Base-by-base conservation (phyloP, 805 yeast genomes). In the Myxozyma neglecta region DNA sequence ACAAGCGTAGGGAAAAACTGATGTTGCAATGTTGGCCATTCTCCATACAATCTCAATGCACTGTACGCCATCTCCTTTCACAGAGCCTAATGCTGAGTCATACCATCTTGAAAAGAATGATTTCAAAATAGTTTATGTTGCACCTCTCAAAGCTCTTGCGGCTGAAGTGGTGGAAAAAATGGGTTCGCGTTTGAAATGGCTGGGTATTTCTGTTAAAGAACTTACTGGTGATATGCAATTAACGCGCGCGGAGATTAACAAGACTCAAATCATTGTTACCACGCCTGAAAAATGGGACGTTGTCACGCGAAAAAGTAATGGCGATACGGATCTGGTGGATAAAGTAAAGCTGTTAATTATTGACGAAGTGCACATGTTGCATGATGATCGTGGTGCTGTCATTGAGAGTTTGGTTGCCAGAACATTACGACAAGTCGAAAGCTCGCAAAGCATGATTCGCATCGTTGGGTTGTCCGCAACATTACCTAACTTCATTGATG, bases 231-330 rank as follows among this genome's bases (percentile, higher is more conserved):
- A 91, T 76, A 92, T 92, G 97, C 97, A 91, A 71, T 75, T 91
- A 56, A 88, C 96, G 0, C 83, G 85, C 65, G 80, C 87, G 1
- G 97, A 91, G 73, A 90, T 91, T 45, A 73, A 84, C 70, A 82
- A 83, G 1, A 92, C 97, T 0, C 97, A 91, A 72, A 81, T 91
- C 45, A 88, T 91, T 65, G 97, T 91, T 1, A 92, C 97, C 0
- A 91, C 97, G 0, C 97, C 97, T 0, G 97, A 91, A 71, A 91
- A 91, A 73, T 91, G 97, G 97, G 97, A 91, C 76, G 97, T 94
- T 1, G 97, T 94, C 1, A 93, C 99, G 0, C 83, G 98, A 71
- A 94, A 94, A 72, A 87, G 92, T 43, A 87, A 82, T 68, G 97
- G 97, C 56, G 97, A 92, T 70, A 84, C 84, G 53, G 96, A 91